These are phyloP conservation scores for Asterophora parasitica DNA, from an alignment of 768 basidiomycete species.

Conservation along the genomic window DNA sequence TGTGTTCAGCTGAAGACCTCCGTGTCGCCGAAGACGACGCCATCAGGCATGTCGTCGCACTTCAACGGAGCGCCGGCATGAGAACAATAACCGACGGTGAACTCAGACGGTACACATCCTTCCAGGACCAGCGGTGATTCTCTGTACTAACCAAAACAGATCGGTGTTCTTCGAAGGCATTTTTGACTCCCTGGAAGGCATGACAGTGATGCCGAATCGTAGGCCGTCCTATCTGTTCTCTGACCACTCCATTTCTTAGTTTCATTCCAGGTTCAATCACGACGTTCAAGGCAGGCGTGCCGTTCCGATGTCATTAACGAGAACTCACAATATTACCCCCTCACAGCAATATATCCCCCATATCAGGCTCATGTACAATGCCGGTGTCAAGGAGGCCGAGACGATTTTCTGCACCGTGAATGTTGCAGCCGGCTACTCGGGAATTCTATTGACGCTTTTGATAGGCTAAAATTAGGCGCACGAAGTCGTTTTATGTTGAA, in stretches of 20 bases:
- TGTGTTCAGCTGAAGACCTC: slow-evolving; percentile 41
- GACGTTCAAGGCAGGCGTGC: slow-evolving; percentile 42
- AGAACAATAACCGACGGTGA: slow-evolving; percentile 64
- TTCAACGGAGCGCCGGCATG: slow-evolving; percentile 53
- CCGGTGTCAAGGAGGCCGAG: slow-evolving; percentile 33
- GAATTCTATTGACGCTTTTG: slow-evolving; percentile 19
- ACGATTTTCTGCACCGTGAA: slow-evolving; percentile 42
- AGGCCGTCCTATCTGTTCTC: slow-evolving; percentile 9
- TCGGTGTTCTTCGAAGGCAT: slow-evolving; percentile 61
- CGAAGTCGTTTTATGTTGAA: slow-evolving; percentile 55
- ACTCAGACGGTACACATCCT: slow-evolving; percentile 29
- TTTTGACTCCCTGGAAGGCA: slow-evolving; percentile 62
- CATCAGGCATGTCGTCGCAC: slow-evolving; percentile 44
- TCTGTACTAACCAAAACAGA: slow-evolving; percentile 25
- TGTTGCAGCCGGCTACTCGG: background rate
- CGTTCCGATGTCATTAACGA: background rate
- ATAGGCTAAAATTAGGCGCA: slow-evolving; percentile 60
- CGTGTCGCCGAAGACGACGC: slow-evolving; percentile 46
- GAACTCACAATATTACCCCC: background rate
- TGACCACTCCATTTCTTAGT: slow-evolving; percentile 5
- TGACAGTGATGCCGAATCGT: slow-evolving; percentile 50
- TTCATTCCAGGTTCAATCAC: slow-evolving; percentile 34
- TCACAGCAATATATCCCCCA: slow-evolving; percentile 44
- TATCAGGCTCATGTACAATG: slow-evolving; percentile 35
- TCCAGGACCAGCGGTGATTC: slow-evolving; percentile 2